Evolutionary conservation across 345 rosid species (phyloP), one percentile per base, ranked within the genome.

Genomic region (Carallia pectinifolia): DNA sequence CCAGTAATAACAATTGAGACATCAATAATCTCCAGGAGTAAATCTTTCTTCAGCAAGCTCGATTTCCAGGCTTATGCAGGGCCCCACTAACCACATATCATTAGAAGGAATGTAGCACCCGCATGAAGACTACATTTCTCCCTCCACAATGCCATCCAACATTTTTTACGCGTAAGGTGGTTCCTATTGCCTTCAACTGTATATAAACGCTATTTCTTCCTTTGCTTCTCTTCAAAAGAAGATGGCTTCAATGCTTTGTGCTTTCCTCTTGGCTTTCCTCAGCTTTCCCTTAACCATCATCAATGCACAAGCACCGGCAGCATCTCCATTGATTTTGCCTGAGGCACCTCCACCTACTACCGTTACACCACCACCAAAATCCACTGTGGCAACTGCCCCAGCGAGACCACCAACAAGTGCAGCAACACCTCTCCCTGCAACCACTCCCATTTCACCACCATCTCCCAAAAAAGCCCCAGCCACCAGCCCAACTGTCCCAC

Each of bases 391-490:
- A 56, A 36, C 80, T n/a, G 37, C 84, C 34, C 81, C 88, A 62
- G 60, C 75, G 7, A 82, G 60, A 44, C 72, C 89, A 70, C 86
- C 91, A 27, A 56, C 67, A 55, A 72, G 74, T 68, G 78, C 84
- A 15, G 71, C 77, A 23, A 77, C 81, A n/a, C 79, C 83, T 27
- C 90, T 93, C 9, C 81, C 89, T 16, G 72, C 72, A 66, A 71
- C 79, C 33, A 82, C 87, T 76, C 89, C 96, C 36, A 73, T 34
- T 33, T 17, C 85, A 53, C 19, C 90, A 52, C 85, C 85, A 12
- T 67, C 89, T 67, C 97, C 94, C 18, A 85, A 83, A 77, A 87
- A 71, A 68, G 76, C 88, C 79, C 96, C 97, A 60, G 86, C 81
- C 64, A 77, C 74, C 61, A 90, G 82, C 72, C 94, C 94, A 38